These are phyloP conservation scores for Populus tomentosa DNA, from an alignment of 441 rosid species.

Conservation along the genomic window DNA sequence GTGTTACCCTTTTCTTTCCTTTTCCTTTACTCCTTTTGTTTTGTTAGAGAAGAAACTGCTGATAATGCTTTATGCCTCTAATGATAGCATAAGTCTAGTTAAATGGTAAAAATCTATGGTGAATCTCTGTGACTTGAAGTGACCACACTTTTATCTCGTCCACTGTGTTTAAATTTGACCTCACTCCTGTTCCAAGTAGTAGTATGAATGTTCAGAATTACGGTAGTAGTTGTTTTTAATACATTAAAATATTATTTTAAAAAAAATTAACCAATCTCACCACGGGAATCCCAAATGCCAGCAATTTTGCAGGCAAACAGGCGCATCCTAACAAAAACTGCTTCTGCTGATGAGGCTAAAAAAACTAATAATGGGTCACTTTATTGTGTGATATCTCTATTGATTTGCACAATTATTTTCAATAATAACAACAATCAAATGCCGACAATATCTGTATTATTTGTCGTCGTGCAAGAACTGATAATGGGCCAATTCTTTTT, in stretches of 20 bases:
- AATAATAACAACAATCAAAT: neutral
- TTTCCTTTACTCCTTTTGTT: neutral
- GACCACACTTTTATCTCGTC: neutral
- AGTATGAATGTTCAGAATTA: too few species aligned
- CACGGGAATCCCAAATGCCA: neutral
- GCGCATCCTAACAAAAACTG: too few species aligned
- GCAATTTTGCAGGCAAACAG: neutral
- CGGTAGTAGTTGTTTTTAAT: too few species aligned
- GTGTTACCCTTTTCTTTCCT: neutral
- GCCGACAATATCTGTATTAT: neutral
- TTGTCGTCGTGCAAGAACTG: neutral
- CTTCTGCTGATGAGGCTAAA: neutral
- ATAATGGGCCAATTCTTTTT: too few species aligned
- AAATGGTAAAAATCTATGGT: too few species aligned
- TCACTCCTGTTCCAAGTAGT: neutral
- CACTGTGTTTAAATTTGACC: neutral
- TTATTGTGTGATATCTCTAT: neutral
- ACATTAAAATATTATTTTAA: too few species aligned
- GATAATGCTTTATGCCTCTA: neutral
- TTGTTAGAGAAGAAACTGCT: neutral
- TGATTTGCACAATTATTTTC: neutral
- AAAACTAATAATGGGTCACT: neutral
- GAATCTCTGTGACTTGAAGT: neutral
- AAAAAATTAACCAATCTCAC: too few species aligned
- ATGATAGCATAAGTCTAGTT: neutral